A percentile compares a stretch with the other conserved stretches of the same genome.
These are phyloP conservation scores for Vitis cinerea DNA, from an alignment of 164 flowering plant species.

Conservation along the genomic window DNA sequence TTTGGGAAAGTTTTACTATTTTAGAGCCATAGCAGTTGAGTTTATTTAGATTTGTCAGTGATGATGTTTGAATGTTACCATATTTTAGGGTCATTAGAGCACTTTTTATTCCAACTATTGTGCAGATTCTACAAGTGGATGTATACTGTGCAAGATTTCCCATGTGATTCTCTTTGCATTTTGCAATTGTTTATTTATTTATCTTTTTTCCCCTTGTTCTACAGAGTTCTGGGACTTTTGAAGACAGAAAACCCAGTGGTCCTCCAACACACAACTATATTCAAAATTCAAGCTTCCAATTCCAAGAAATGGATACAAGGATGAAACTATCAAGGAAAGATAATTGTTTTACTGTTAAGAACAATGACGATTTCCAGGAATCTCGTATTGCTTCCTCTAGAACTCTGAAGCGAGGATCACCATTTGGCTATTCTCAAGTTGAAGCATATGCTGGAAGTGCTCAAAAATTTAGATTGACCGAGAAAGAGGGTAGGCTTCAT, in stretches of 20 bases:
- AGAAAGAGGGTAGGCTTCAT: constrained; percentile 31
- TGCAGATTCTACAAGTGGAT: neutral
- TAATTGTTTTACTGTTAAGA: constrained; percentile 11
- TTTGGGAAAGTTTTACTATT: neutral
- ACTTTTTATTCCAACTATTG: no score
- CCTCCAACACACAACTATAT: constrained; percentile 15
- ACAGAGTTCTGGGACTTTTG: constrained; percentile 39
- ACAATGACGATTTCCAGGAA: constrained; percentile 18
- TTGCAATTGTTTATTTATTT: constrained; percentile 1
- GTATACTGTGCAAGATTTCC: neutral
- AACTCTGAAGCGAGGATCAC: constrained; percentile 40
- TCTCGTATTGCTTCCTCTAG: constrained; percentile 25
- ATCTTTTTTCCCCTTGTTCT: constrained; percentile 6
- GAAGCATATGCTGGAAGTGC: constrained; percentile 24
- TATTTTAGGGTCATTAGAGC: neutral
- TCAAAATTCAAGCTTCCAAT: constrained; percentile 14
- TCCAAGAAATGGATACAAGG: constrained; percentile 13
- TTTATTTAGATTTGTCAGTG: neutral
- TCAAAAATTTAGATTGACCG: constrained; percentile 36
- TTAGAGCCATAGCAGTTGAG: neutral
- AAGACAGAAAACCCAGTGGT: constrained; percentile 23
- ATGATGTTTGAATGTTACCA: neutral
- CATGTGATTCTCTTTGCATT: neutral
- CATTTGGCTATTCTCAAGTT: constrained; percentile 21
- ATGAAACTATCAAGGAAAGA: constrained; percentile 16